Conservation (phyloP, 305 asterid species). For the Solanum hybrid region DNA sequence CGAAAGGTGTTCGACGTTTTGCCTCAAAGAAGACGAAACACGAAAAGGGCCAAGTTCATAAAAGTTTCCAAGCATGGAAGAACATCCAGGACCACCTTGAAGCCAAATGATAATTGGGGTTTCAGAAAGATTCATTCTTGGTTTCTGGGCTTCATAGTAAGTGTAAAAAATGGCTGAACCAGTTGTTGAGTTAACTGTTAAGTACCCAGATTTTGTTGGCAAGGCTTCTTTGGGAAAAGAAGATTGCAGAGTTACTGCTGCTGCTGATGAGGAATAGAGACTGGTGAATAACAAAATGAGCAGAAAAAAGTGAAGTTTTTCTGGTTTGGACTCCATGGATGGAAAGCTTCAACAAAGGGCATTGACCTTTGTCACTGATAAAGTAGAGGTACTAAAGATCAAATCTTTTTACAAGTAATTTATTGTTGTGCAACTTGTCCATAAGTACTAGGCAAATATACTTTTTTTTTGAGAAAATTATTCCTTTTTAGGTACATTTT, state of each 20-base stretch:
- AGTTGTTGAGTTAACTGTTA: conserved; percentile 57
- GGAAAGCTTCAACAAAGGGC: background rate
- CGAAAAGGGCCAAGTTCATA: conserved; percentile 72
- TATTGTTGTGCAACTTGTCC: background rate
- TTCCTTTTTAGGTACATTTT: background rate
- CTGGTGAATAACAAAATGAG: background rate
- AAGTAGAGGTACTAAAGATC: background rate
- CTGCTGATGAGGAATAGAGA: background rate
- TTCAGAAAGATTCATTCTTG: conserved; percentile 22
- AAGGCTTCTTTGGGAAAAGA: conserved; percentile 57
- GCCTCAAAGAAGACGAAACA: conserved; percentile 13
- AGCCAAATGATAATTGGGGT: conserved; percentile 82
- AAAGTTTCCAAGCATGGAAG: conserved; percentile 68
- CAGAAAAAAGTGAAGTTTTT: background rate
- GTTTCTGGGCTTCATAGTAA: conserved; percentile 57
- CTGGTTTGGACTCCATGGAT: background rate
- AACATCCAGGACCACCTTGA: conserved; percentile 92
- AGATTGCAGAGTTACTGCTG: conserved; percentile 15
- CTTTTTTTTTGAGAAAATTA: background rate
- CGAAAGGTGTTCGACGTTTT: conserved; percentile 18
- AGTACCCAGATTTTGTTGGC: conserved; percentile 79
- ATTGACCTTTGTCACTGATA: background rate
- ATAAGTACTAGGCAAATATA: background rate
- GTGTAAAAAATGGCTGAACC: conserved; percentile 74
- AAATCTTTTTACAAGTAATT: background rate